Conservation (phyloP, 2,329 filamentous ascomycete genomes). For the Calycina marina region DNA sequence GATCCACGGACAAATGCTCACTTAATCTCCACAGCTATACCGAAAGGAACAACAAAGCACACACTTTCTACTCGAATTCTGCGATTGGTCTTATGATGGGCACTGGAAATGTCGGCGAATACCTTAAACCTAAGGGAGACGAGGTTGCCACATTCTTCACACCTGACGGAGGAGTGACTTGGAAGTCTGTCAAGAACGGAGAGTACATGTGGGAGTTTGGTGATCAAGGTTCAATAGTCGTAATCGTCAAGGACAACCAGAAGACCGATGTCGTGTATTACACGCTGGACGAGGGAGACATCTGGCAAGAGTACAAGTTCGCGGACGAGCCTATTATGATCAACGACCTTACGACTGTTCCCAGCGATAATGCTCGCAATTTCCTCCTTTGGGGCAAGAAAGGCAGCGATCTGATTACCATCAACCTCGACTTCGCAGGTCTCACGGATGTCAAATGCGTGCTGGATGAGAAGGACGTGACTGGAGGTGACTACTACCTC, state of each 20-base stretch:
- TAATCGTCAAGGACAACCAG: slow-evolving; percentile 61
- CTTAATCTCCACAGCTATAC: slow-evolving; percentile 94
- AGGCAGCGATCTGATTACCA: slow-evolving; percentile 45
- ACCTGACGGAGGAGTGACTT: slow-evolving; percentile 75
- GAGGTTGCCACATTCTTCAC: slow-evolving; percentile 84
- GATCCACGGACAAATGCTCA: slow-evolving; percentile 54
- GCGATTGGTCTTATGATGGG: slow-evolving; percentile 86
- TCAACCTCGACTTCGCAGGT: slow-evolving; percentile 82
- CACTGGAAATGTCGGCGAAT: slow-evolving; percentile 74
- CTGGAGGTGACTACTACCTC: slow-evolving; percentile 61
- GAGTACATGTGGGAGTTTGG: slow-evolving; percentile 89
- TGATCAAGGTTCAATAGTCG: slow-evolving; percentile 85
- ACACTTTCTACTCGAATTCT: slow-evolving; percentile 77
- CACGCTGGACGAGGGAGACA: slow-evolving; percentile 65
- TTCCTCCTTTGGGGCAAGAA: slow-evolving; percentile 77
- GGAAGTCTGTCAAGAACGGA: slow-evolving; percentile 77
- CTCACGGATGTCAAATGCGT: slow-evolving; percentile 61
- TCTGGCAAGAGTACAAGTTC: slow-evolving; percentile 67
- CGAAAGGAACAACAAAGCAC: slow-evolving; percentile 65
- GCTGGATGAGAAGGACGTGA: slow-evolving; percentile 43
- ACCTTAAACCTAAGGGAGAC: slow-evolving; percentile 16
- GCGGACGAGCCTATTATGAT: slow-evolving; percentile 55
- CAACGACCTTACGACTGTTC: slow-evolving; percentile 71
- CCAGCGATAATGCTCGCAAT: slow-evolving; percentile 77
- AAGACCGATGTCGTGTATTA: slow-evolving; percentile 60